Base-by-base conservation (phyloP, 2,329 filamentous ascomycete species). In the Bipolaris victoriae region DNA sequence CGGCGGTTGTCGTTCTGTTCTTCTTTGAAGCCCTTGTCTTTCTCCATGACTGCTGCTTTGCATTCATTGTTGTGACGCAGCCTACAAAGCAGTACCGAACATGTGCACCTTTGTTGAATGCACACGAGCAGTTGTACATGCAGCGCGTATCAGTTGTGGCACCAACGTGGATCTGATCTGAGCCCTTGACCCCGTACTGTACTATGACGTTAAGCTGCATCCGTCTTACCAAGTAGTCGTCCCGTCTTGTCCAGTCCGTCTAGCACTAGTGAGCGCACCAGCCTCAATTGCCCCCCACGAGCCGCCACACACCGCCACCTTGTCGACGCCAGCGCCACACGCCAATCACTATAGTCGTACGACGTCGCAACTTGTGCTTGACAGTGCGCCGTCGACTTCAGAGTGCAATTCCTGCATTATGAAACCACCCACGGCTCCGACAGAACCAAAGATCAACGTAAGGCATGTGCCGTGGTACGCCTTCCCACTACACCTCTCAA, bases 141-240 rank as follows among this genome's bases (percentile, higher is more conserved):
- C 7, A 33, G 50, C 55, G 58, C 52, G 18, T 51, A 52, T 40
- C 33, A 49, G 47, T 46, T 4, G 13, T 16, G 22, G 22, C 43
- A 55, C 55, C 22, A 43, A 35, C 43, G 52, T 51, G 44, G 48
- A 37, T 20, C 54, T 36, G 41, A 60, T 60, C 58, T 58, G 40
- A 57, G 54, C 52, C 15, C 39, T 26, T 15, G 20, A 33, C 58
- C 58, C 46, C 43, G 50, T 54, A 16, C 39, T 55, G 50, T 54
- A 16, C 39, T 55, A 61, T 61, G 58, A 61, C 58, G 58, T 61
- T 52, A 16, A n/a, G 4, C 22, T 44, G 15, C 37, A 24, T 52
- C 50, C 26, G 33, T 45, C 18, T 16, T 49, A 39, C 49, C 55
- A 52, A 36, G 48, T 41, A 37, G 24, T 6, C 51, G 24, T 16